Conservation (phyloP, 2,329 filamentous ascomycete species). For the Ceratocystis eucalypticola region DNA sequence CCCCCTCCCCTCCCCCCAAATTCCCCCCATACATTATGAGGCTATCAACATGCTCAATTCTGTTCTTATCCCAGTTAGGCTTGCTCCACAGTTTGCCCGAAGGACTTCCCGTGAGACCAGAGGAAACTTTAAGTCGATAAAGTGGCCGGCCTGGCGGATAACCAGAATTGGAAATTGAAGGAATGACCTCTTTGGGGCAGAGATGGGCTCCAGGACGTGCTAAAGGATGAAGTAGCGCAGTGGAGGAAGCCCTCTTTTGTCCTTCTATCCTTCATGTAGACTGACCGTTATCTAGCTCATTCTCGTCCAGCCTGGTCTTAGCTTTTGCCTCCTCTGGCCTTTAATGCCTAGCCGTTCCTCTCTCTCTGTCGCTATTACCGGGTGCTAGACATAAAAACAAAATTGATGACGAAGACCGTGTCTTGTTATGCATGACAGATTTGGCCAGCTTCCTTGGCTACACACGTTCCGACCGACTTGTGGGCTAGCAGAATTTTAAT, state of each 20-base stretch:
- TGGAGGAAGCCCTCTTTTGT: not conserved
- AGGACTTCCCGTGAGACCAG: conserved; percentile 14
- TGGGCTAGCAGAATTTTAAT: not conserved
- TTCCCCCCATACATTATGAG: not conserved
- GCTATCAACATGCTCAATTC: not conserved
- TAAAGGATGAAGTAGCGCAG: conserved; percentile 1
- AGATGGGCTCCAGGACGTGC: not conserved
- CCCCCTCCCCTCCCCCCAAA: not conserved
- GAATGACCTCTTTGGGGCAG: not conserved
- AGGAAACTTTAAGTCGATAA: conserved; percentile 4
- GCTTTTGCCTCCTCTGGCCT: not conserved
- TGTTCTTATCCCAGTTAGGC: conserved; percentile 7
- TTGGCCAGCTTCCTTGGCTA: not conserved
- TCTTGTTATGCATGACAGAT: not conserved
- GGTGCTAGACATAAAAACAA: not conserved
- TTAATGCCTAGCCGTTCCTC: not conserved
- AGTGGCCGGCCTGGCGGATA: not conserved
- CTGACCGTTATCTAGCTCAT: not conserved
- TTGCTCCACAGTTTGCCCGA: conserved; percentile 18
- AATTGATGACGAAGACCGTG: not conserved
- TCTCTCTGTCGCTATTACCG: not conserved
- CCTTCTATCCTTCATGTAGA: not conserved
- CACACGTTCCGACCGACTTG: not conserved
- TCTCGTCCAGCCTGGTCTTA: not conserved
- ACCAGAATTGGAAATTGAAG: not conserved